Base-by-base conservation (phyloP, 2,329 filamentous ascomycete species). In the Mycogone perniciosa region DNA sequence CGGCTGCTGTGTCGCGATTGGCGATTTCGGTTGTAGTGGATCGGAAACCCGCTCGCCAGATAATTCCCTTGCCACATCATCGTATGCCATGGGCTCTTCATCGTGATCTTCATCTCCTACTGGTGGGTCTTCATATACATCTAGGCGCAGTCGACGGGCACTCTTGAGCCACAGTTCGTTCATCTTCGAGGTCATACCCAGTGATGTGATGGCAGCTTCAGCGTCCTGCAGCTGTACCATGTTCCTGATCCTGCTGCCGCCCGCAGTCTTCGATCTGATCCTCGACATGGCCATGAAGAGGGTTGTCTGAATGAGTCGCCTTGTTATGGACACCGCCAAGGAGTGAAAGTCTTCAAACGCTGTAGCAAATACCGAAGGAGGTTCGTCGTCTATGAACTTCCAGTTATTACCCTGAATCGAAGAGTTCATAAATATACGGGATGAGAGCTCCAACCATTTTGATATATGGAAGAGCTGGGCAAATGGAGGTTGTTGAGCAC, bases 281-380 rank as follows among this genome's bases (percentile, higher is more conserved):
- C 89, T 77, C 2, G 86, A 85, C 63, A 80, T 77, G n/a, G 85
- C 80, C 52, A 89, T 79, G 59, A 85, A 86, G 0, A 93, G 69
- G 0, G 81, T 73, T 0, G 86, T 80, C 43, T 87, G 80, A 2
- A 93, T 73, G 1, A 96, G 68, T 9, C 87, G 77, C 52, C 80
- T 81, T 0, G 87, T 91, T 10, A 93, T 57, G 48, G 79, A 86
- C 1, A 86, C 64, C 0, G 79, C 73, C 2, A 96, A 67, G 7
- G 79, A 79, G 60, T 90, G 77, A 41, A 96, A 85, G 58, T 93
- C 88, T 5, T 80, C 76, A n/a, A 95, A 76, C 0, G 87, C 83
- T 2, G 88, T 90, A 6, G 83, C 79, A 57, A 86, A 83, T 26
- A 96, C 80, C 0, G 85, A 81, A 0, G 90, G 90, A 3, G 72